These are phyloP conservation scores for Thermomyces lanuginosus DNA, from an alignment of 2,329 filamentous ascomycete genomes.

Conservation along the genomic window DNA sequence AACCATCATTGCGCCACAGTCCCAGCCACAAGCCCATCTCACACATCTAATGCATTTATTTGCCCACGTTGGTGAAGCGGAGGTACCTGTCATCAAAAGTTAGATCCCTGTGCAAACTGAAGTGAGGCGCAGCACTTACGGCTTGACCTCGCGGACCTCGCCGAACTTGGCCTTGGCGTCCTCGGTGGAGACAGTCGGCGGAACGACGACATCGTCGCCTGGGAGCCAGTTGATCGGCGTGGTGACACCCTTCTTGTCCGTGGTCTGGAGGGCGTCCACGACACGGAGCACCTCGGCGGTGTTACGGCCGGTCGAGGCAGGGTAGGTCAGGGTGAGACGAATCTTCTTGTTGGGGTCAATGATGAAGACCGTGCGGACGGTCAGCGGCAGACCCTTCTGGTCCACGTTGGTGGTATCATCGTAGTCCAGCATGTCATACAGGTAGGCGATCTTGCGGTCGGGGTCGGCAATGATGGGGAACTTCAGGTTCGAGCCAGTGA, in stretches of 20 bases:
- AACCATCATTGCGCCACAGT: no score
- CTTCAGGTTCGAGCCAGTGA: conserved; percentile 50
- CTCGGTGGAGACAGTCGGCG: conserved; percentile 64
- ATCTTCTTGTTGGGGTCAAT: conserved; percentile 91
- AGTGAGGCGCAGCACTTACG: conserved; percentile 20
- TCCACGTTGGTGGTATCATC: conserved; percentile 71
- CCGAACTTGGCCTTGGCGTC: conserved; percentile 81
- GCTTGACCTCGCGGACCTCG: conserved; percentile 46
- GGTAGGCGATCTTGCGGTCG: conserved; percentile 56
- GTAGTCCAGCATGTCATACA: conserved; percentile 72
- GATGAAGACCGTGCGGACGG: conserved; percentile 86
- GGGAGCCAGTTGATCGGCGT: conserved; percentile 83
- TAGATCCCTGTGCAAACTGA: neutral
- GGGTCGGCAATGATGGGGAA: conserved; percentile 77
- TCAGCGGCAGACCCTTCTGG: conserved; percentile 71
- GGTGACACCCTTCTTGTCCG: conserved; percentile 74
- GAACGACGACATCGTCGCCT: conserved; percentile 84
- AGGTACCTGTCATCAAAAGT: conserved; percentile 15
- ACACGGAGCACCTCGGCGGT: conserved; percentile 63
- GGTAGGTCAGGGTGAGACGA: conserved; percentile 81
- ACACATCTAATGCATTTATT: conserved; percentile 8
- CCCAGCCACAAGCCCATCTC: no score
- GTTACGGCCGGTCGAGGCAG: conserved; percentile 76
- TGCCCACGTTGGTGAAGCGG: conserved; percentile 21
- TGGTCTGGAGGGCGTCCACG: conserved; percentile 63